phyloP scores from a whole-genome alignment of 2,329 filamentous ascomycete genomes.

The Penicillium aurantiogriseum region DNA sequence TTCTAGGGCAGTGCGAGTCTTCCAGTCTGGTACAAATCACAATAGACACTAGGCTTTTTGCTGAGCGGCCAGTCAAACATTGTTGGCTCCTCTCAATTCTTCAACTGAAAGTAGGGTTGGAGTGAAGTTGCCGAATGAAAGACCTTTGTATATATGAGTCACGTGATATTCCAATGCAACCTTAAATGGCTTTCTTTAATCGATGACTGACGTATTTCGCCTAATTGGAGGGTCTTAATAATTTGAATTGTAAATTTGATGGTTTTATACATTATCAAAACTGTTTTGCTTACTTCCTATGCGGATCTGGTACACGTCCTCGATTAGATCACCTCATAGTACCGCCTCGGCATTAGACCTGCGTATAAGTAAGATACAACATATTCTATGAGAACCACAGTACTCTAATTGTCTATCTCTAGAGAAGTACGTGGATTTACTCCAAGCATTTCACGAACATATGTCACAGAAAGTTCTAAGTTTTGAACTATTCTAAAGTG shows the following conservation, averaged over 20 bases:
- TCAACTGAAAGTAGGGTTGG: not conserved
- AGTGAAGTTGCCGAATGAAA: slow-evolving; percentile 3
- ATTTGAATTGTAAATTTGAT: not conserved
- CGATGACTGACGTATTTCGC: not conserved
- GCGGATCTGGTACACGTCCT: not conserved
- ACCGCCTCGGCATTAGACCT: not conserved
- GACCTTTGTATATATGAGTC: slow-evolving; percentile 6
- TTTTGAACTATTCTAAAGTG: not conserved
- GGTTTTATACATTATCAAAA: too few species aligned
- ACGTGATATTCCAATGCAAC: slow-evolving; percentile 6
- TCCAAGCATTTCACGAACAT: not conserved
- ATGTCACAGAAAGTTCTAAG: not conserved
- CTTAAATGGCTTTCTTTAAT: not conserved
- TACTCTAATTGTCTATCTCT: not conserved
- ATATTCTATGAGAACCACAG: not conserved
- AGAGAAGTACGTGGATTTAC: not conserved
- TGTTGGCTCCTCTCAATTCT: not conserved
- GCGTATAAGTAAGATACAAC: not conserved
- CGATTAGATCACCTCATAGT: not conserved
- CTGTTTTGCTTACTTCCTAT: not conserved
- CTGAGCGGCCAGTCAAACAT: not conserved
- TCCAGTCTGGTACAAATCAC: not conserved
- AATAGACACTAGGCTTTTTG: not conserved
- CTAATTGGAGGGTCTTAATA: too few species aligned
- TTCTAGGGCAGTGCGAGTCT: not conserved